Conservation (phyloP, 805 yeast genomes). For the Blastobotrys parvus region DNA sequence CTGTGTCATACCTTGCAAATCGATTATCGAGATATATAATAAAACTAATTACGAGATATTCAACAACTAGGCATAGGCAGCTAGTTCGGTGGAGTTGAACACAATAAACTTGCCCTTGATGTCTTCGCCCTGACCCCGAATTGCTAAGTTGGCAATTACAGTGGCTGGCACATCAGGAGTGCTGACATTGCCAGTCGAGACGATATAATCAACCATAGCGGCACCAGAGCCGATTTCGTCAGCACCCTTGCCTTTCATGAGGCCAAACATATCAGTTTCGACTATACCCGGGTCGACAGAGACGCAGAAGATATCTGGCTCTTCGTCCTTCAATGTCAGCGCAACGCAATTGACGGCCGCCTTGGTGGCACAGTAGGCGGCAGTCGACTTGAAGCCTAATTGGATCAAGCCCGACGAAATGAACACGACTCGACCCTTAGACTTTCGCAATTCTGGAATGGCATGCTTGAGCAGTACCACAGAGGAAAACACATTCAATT, state of each 20-base stretch:
- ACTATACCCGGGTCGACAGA: conserved; percentile 95
- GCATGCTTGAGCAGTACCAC: conserved; percentile 44
- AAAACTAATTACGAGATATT: no score
- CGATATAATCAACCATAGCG: conserved; percentile 56
- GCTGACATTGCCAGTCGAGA: conserved; percentile 48
- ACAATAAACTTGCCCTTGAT: conserved; percentile 65
- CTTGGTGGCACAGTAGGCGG: conserved; percentile 85
- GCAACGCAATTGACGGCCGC: conserved; percentile 84
- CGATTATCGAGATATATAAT: no score
- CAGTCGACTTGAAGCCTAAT: conserved; percentile 33
- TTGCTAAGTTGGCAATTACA: conserved; percentile 58
- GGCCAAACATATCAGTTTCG: conserved; percentile 79
- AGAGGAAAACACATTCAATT: conserved; percentile 70
- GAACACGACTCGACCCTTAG: conserved; percentile 34
- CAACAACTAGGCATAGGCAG: no score
- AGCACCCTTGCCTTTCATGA: conserved; percentile 60
- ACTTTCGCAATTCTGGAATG: conserved; percentile 47
- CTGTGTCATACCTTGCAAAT: no score
- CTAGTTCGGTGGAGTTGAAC: conserved; percentile 28
- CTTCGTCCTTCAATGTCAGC: conserved; percentile 58
- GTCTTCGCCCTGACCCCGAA: conserved; percentile 45
- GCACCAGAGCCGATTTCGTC: conserved; percentile 49
- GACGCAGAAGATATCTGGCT: conserved; percentile 46
- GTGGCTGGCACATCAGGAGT: conserved; percentile 67
- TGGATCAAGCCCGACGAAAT: neutral